Evolutionary conservation across 257 asterid species (phyloP), one percentile per base, ranked within the genome.

Genomic region (Anisodus acutangulus): DNA sequence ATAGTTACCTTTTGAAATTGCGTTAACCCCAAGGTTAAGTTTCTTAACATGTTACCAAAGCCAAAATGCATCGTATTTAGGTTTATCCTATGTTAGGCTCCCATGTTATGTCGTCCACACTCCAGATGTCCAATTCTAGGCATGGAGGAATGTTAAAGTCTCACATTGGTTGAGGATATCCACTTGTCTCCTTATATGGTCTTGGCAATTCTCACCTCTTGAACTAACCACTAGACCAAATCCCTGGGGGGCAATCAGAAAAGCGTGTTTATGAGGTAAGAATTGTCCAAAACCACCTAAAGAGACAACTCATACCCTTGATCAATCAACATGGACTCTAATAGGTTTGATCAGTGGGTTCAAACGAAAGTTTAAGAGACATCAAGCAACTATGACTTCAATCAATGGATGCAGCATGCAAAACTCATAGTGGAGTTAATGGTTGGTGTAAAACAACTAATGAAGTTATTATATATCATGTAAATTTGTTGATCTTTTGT

Each of bases 351-450:
- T 47, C 11, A 72, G 8, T n/a, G 41, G 9, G 80, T 45, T 71
- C 41, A n/a, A 72, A 47, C 19, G 15, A 2, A 74, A 74, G 62
- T 26, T 49, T 19, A 74, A 49, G 62, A 74, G 62, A 74, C 81
- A 74, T 22, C 45, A 74, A 22, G n/a, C 43, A 72, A 51, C 60
- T 26, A 22, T 49, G 62, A 49, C 22, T 6, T 74, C 60, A 22
- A 74, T 26, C 62, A 51, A 26, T 22, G 41, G 15, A 69, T 16
- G 54, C 9, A 16, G 15, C 78, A 69, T 41, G 49, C 19, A 51
- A 72, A 74, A 74, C 60, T 74, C 81, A 22, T 74, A 49, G 62
- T 74, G 62, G 12, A 49, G 60, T 22, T 49, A 22, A 37, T 8
- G 15, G 62, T 74, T 74, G 62, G 12, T 49, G 49, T 74, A 19